Percentiles rank a stretch among this genome's conserved stretches.
phyloP scores from a whole-genome alignment of 2,329 filamentous ascomycete species.

The Calonectria montana region DNA sequence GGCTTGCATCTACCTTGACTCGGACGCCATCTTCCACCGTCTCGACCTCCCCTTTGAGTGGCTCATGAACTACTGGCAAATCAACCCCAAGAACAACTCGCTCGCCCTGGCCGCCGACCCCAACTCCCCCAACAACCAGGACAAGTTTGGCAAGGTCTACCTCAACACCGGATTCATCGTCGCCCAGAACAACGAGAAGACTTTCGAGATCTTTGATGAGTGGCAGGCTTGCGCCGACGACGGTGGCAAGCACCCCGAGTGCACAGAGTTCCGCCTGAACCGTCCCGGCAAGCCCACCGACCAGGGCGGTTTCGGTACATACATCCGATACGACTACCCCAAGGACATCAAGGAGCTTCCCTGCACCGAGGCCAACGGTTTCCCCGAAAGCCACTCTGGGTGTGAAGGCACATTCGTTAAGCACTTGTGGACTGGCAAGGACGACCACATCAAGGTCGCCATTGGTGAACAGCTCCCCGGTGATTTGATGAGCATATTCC shows the following conservation, averaged over 20 bases:
- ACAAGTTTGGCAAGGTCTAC: slow-evolving; percentile 54
- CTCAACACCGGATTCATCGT: slow-evolving; percentile 66
- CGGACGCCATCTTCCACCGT: slow-evolving; percentile 57
- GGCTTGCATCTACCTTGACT: slow-evolving; percentile 57
- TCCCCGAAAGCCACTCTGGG: slow-evolving; percentile 50
- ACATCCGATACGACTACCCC: slow-evolving; percentile 55
- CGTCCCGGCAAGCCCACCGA: slow-evolving; percentile 52
- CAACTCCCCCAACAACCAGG: slow-evolving; percentile 50
- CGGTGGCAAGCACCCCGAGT: slow-evolving; percentile 51
- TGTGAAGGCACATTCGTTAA: slow-evolving; percentile 56
- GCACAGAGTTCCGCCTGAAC: slow-evolving; percentile 51
- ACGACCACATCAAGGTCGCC: slow-evolving; percentile 52
- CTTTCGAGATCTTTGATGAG: slow-evolving; percentile 60
- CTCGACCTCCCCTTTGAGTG: slow-evolving; percentile 59
- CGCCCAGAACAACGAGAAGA: slow-evolving; percentile 61
- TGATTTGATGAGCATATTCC: slow-evolving; percentile 49
- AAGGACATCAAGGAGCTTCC: slow-evolving; percentile 54
- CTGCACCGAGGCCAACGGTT: slow-evolving; percentile 58
- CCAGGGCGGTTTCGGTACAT: slow-evolving; percentile 58
- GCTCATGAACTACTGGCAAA: slow-evolving; percentile 60
- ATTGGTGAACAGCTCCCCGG: slow-evolving; percentile 53
- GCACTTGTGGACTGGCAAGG: slow-evolving; percentile 58
- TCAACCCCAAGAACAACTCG: slow-evolving; percentile 53
- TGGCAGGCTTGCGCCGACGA: slow-evolving; percentile 59
- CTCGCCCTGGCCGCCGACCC: slow-evolving; percentile 57